Evolutionary conservation across 768 basidiomycete genomes (phyloP).

Genomic region (Auriscalpium orientale): DNA sequence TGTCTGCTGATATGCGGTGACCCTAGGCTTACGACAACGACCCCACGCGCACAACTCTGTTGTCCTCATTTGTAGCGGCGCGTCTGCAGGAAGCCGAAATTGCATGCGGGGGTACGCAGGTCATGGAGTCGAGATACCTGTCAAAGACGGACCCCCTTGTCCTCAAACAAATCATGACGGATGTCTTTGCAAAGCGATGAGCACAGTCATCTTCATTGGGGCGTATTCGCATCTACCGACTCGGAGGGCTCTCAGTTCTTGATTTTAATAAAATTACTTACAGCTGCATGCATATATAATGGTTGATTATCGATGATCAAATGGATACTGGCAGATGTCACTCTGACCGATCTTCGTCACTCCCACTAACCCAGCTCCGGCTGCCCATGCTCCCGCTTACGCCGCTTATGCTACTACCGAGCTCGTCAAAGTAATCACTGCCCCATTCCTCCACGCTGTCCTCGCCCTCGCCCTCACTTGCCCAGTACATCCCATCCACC

Average conservation of each 20-base stretch:
- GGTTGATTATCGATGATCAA: neutral
- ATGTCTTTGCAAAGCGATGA: slow-evolving; percentile 17
- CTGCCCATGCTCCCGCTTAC: slow-evolving; percentile 14
- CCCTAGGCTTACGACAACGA: slow-evolving; percentile 61
- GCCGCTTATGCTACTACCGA: slow-evolving; percentile 16
- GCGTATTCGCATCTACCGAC: too few species aligned
- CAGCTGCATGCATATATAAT: too few species aligned
- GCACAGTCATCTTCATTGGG: neutral
- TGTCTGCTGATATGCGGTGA: neutral
- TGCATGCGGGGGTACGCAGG: slow-evolving; percentile 46
- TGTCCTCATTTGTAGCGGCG: slow-evolving; percentile 52
- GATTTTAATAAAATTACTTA: too few species aligned
- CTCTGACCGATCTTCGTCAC: slow-evolving; percentile 13
- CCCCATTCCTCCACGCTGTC: slow-evolving; percentile 56
- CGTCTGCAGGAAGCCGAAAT: slow-evolving; percentile 60
- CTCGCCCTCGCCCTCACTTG: slow-evolving; percentile 31
- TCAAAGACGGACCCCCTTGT: slow-evolving; percentile 63
- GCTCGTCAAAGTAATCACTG: slow-evolving; percentile 25
- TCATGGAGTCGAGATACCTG: slow-evolving; percentile 56
- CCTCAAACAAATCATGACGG: slow-evolving; percentile 51
- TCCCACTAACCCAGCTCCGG: slow-evolving; percentile 14
- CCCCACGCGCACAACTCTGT: slow-evolving; percentile 56
- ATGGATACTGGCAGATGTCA: neutral
- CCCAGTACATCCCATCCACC: slow-evolving; percentile 16
- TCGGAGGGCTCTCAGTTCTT: too few species aligned